Percentiles rank a stretch among this genome's conserved stretches.
Conservation (phyloP, 2,329 filamentous ascomycete species). For the Elsinoe ampelina region DNA sequence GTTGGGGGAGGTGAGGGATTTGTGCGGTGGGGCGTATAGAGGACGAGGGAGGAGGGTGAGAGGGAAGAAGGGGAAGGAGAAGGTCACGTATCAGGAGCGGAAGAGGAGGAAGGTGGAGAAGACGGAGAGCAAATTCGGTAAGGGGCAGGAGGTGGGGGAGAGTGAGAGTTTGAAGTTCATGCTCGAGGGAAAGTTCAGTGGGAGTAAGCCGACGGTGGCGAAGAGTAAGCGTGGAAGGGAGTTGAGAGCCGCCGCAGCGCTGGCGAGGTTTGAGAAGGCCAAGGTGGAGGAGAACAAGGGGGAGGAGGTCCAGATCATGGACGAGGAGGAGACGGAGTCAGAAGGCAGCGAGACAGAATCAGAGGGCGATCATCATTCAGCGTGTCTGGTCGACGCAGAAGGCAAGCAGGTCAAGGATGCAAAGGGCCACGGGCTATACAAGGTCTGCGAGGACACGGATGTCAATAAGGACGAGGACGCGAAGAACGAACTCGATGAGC, state of each 20-base stretch:
- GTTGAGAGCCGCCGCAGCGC: conserved; percentile 63
- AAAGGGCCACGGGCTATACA: conserved; percentile 57
- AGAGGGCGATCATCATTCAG: conserved; percentile 22
- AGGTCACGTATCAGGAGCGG: conserved; percentile 53
- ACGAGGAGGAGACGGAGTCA: conserved; percentile 23
- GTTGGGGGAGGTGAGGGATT: conserved; percentile 21
- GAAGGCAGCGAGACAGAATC: conserved; percentile 40
- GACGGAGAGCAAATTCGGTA: conserved; percentile 77
- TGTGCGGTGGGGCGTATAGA: conserved; percentile 74
- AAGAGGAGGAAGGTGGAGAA: conserved; percentile 63
- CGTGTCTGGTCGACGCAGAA: conserved; percentile 50
- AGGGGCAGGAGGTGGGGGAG: conserved; percentile 59
- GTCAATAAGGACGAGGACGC: conserved; percentile 45
- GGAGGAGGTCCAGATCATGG: conserved; percentile 32
- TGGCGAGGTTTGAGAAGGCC: conserved; percentile 57
- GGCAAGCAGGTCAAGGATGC: conserved; percentile 56
- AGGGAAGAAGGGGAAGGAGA: conserved; percentile 43
- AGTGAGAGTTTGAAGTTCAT: conserved; percentile 57
- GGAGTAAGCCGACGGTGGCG: conserved; percentile 63
- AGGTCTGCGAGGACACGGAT: conserved; percentile 57
- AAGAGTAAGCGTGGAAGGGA: conserved; percentile 66
- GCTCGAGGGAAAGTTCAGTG: conserved; percentile 55
- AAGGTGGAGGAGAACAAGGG: conserved; percentile 34
- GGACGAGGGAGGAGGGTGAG: conserved; percentile 46
- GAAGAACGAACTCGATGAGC: conserved; percentile 59